Evolutionary conservation across 306 rosid genomes (phyloP).

Genomic region (Lathyrus sativus): DNA sequence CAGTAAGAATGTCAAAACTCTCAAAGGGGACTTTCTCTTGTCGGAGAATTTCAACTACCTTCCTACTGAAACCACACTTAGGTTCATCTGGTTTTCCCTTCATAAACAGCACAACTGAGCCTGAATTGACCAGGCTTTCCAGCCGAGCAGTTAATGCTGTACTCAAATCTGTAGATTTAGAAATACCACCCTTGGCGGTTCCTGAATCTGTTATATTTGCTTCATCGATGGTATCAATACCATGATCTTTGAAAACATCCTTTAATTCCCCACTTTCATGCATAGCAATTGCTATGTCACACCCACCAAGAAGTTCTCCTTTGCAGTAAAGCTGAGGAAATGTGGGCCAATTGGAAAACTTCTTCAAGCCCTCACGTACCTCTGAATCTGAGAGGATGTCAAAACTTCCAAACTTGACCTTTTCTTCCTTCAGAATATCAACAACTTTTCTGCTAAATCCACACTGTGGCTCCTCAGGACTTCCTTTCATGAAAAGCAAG

Average conservation of each 20-base stretch:
- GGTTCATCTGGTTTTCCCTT: conserved; percentile 91
- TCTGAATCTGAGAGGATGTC: conserved; percentile 75
- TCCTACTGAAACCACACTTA: conserved; percentile 91
- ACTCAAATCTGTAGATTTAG: conserved; percentile 66
- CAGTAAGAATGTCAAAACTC: conserved; percentile 80
- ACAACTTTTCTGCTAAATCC: conserved; percentile 86
- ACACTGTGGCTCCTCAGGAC: conserved; percentile 77
- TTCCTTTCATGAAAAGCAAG: conserved; percentile 91
- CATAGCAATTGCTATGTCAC: conserved; percentile 86
- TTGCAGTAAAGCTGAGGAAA: conserved; percentile 93
- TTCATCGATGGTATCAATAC: conserved; percentile 48
- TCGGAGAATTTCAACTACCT: conserved; percentile 84
- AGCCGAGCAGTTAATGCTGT: conserved; percentile 59
- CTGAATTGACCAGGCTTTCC: conserved; percentile 64
- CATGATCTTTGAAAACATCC: conserved; percentile 80
- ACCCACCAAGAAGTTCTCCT: conserved; percentile 95
- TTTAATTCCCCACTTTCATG: conserved; percentile 84
- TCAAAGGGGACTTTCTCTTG: conserved; percentile 77
- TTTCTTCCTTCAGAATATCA: conserved; percentile 73
- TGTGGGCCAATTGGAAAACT: conserved; percentile 90
- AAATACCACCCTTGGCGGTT: conserved; percentile 58
- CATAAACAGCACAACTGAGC: conserved; percentile 79
- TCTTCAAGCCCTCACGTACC: conserved; percentile 82
- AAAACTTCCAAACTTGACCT: conserved; percentile 79
- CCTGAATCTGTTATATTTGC: conserved; percentile 50